Base-by-base conservation (phyloP, 2,329 filamentous ascomycete genomes). In the Penicillium sp. region DNA sequence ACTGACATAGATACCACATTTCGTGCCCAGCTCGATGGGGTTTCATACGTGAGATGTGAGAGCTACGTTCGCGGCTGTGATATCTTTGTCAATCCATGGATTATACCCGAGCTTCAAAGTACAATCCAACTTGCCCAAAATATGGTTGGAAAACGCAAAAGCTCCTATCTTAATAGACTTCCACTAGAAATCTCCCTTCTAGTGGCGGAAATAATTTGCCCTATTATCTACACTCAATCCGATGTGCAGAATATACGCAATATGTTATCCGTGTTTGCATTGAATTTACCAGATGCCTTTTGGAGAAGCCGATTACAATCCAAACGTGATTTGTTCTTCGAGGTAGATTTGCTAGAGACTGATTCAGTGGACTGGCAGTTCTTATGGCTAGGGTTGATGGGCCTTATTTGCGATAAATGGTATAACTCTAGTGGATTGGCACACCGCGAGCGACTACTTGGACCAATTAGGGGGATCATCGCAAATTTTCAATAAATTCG, bases 301-400 rank as follows among this genome's bases (percentile, higher is more conserved):
- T 45, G 17, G n/a, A 22, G 11, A 45, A 45, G 42, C 26, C 42
- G 42, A 31, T 44, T 44, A 44, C 26, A 44, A 44, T 44, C 42
- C 42, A 44, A 31, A 44, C 42, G 16, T 17, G 42, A 44, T 31
- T 44, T 31, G 26, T 31, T 44, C 26, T 44, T 31, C 26, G 42
- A 44, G 16, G 28, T 44, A 16, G 26, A 44, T 44, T 44, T 44
- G 26, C 26, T 30, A 31, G 41, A 43, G 41, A 44, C 42, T 44
- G 42, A 31, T 31, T 44, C 42, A 19, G 42, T 44, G 42, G 42
- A 44, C 42, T 31, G 42, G 42, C 42, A 44, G 42, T 16, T 44
- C 42, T 44, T 44, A 26, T 44, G 42, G 42, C 42, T 44, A 44
- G 42, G n/a, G n/a, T 44, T 44, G 42, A 44, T 44, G 42, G 42